A percentile compares a stretch with the other conserved stretches of the same genome.
Conservation (phyloP, 139 green algal species). For the Desmodesmus armatus region DNA sequence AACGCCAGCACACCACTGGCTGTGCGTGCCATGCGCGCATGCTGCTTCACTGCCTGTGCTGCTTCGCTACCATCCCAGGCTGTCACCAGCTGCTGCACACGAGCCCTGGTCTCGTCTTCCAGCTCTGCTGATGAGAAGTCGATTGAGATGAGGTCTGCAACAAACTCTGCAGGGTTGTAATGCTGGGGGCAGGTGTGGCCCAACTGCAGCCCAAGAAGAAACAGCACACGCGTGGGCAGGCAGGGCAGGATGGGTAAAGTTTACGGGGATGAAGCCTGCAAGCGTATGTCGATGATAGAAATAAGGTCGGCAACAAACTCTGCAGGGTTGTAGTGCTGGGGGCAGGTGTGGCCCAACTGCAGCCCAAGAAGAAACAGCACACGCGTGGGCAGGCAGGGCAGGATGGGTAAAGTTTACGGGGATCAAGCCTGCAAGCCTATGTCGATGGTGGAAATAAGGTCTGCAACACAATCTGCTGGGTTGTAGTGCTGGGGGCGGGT, state of each 20-base stretch:
- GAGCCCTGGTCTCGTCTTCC: constrained; percentile 55
- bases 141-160: constrained; percentile 91
- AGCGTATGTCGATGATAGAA: too few species aligned
- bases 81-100: constrained; percentile 61
- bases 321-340: constrained; percentile 83
- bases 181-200: constrained; percentile 82
- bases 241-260: not conserved
- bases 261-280: too few species aligned
- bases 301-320: constrained; percentile 95
- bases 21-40: not conserved
- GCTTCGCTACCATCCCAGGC: constrained; percentile 20
- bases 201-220: too few species aligned
- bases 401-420: not conserved
- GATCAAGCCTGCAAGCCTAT: too few species aligned
- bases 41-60: not conserved
- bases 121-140: constrained; percentile 74
- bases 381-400: not conserved
- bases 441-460: constrained; percentile 90
- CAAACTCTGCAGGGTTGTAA: constrained; percentile 91
- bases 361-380: too few species aligned
- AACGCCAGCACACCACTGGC: constrained; percentile 17
- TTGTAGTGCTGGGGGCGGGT: constrained; percentile 84
- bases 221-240: not conserved
- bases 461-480: constrained; percentile 91
- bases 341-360: constrained; percentile 80